Base-by-base conservation (phyloP, 2,329 filamentous ascomycete genomes). In the Penicillium janthinellum region DNA sequence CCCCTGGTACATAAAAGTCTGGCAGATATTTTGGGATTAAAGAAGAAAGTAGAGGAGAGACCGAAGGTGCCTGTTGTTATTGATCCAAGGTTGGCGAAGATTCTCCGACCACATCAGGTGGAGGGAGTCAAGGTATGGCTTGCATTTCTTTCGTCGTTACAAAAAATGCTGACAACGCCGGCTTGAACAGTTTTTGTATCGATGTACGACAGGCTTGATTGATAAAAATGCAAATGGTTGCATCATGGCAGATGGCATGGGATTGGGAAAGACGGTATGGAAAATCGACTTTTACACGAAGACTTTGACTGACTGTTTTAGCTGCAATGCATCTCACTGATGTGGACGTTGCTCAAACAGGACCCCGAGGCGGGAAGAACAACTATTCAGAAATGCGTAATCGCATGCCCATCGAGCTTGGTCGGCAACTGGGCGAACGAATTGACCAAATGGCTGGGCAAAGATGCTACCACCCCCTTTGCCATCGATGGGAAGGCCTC, bases 191-290 rank as follows among this genome's bases (percentile, higher is more conserved):
- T 99, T 99, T 76, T 88, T 99, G 83, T 99, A 98, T 77, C 86
- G 87, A 66, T 96, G 92, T 71, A 92, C 95, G 5, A 98, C 94
- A 1, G 95, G 95, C n/a, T 84, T 98, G 83, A 90, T 98, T 57
- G 95, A 98, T 69, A 85, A 90, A 39, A 94, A 94, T 69, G 95
- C 95, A 51, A 91, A 97, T 75, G 95, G 95, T 2, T 99, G 95
- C 77, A 99, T 99, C 74, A 99, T 99, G 95, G 95, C 95, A 55
- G 95, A 99, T 74, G 95, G 97, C 74, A 99, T 99, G 95, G 95
- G 95, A 68, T 81, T 99, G 34, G 95, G 95, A 58, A 99, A 99
- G 79, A 99, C 95, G 17, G 79, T 82, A 76, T 57, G 72, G 37
- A 15, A 31, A 28, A 15, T 1, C 22, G 41, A 14, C 14, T 17